Conservation (phyloP, 305 asterid species). For the Andrographis paniculata region DNA sequence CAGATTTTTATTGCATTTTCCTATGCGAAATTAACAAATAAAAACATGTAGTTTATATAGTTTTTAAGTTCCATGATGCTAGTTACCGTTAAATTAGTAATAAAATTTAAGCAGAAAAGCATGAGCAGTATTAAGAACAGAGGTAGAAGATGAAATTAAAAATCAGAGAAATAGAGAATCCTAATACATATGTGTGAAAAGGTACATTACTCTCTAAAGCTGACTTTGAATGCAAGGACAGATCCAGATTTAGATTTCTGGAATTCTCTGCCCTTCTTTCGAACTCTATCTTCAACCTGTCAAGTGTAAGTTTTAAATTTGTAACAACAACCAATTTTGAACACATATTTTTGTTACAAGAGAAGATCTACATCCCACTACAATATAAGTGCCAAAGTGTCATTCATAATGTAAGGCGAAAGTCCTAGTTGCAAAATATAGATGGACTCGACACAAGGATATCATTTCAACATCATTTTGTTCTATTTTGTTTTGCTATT, state of each 20-base stretch:
- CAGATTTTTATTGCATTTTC: too few relatives aligned
- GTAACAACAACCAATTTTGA: not conserved
- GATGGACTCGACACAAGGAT: too few relatives aligned
- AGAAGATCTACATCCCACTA: constrained; percentile 2
- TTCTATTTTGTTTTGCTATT: too few relatives aligned
- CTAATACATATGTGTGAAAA: constrained; percentile 13
- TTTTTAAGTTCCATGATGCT: not conserved
- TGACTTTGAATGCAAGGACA: constrained; percentile 91
- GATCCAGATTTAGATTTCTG: constrained; percentile 91
- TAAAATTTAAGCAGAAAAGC: not conserved
- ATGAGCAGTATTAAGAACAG: not conserved
- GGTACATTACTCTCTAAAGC: constrained; percentile 86
- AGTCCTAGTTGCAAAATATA: too few relatives aligned
- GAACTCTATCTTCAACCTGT: constrained; percentile 93
- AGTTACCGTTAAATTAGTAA: not conserved
- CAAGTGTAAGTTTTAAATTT: constrained; percentile 18
- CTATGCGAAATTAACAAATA: too few relatives aligned
- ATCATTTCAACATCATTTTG: too few relatives aligned
- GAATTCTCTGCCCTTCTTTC: constrained; percentile 60
- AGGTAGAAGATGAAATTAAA: not conserved
- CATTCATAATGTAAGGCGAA: too few relatives aligned
- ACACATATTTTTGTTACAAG: not conserved
- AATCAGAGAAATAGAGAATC: constrained; percentile 14
- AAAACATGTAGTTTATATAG: too few relatives aligned
- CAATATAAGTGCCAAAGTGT: too few relatives aligned